Base-by-base conservation (phyloP, 2,329 filamentous ascomycete species). In the Penicillium frequentans region DNA sequence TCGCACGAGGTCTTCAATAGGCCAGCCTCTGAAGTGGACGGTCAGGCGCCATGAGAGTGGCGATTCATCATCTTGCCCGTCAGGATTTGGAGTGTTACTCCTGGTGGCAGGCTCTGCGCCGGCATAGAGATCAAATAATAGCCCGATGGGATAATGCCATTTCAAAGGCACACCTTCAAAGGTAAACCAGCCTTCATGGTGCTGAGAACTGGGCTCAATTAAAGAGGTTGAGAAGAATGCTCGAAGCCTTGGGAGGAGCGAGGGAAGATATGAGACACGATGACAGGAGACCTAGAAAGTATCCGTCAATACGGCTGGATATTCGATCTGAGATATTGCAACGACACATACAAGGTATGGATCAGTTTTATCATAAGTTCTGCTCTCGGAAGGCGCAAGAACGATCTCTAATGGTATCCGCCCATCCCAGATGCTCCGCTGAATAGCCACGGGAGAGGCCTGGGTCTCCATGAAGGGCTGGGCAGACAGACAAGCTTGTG, bases 71-170 rank as follows among this genome's bases (percentile, higher is more conserved):
- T 61, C 48, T 8, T 48, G 45, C 26, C 57, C 49, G 21, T 68
- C 68, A 9, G 67, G 63, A 7, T 60, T 62, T 29, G 60, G 54
- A 5, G 49, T 33, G 3, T 47, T 48, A 42, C 65, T 55, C 47
- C 68, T 73, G 6, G 74, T 75, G 16, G 72, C 70, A 9, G 76
- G 76, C 21, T 80, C 81, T 23, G 79, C 80, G 19, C 84, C 85
- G 2, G 84, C 83, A 65, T 89, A 89, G 6, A 90, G 77, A 70
- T 90, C 88, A 68, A 86, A 89, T 5, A 90, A 78, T 11, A 91
- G 75, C 1, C 88, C 88, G 11, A 89, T 70, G 0, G 88, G 87
- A 58, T 89, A 86, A 67, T 90, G 88, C 86, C 86, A 89, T 76
- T 89, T 90, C 61, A 90, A 71, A 2, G 86, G 84, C 16, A 90